These are phyloP conservation scores for Pseudopyrenochaeta lycopersici DNA, from an alignment of 2,329 filamentous ascomycete species.

Conservation along the genomic window DNA sequence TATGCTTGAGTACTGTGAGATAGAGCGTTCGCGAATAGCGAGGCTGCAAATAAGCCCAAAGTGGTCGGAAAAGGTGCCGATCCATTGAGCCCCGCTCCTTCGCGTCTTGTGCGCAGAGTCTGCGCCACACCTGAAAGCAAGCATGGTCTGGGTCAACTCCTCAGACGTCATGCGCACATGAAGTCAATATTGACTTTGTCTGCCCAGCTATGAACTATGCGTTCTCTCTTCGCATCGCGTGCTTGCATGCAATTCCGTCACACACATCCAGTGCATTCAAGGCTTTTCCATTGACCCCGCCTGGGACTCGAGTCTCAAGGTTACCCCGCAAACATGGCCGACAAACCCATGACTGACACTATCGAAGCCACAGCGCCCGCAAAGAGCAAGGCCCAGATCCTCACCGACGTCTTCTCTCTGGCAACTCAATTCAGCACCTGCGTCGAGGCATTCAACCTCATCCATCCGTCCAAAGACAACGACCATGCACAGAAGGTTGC, in stretches of 20 bases:
- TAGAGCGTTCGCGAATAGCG: slow-evolving; percentile 18
- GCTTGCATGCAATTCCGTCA: not conserved
- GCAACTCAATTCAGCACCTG: slow-evolving; percentile 58
- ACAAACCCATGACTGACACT: slow-evolving; percentile 24
- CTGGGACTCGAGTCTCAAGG: not conserved
- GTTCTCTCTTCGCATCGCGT: not conserved
- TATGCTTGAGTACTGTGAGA: slow-evolving; percentile 21
- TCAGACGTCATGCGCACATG: slow-evolving; percentile 43
- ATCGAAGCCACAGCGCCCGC: slow-evolving; percentile 25
- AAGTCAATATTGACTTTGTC: slow-evolving; percentile 19
- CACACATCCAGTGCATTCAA: not conserved
- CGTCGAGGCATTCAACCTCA: slow-evolving; percentile 58
- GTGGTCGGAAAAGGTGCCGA: slow-evolving; percentile 14
- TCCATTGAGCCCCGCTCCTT: slow-evolving; percentile 35
- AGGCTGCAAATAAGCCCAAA: slow-evolving; percentile 19
- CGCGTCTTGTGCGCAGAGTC: slow-evolving; percentile 23
- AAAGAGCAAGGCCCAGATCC: slow-evolving; percentile 42
- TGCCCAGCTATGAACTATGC: not conserved
- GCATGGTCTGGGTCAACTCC: slow-evolving; percentile 22
- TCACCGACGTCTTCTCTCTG: slow-evolving; percentile 53
- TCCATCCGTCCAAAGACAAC: slow-evolving; percentile 54
- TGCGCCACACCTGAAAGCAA: slow-evolving; percentile 36
- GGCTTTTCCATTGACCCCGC: not conserved
- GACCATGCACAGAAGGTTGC: slow-evolving; percentile 55
- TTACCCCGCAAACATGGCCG: slow-evolving; percentile 36